phyloP scores from a whole-genome alignment of 768 basidiomycete genomes.

The Mrakia frigida region DNA sequence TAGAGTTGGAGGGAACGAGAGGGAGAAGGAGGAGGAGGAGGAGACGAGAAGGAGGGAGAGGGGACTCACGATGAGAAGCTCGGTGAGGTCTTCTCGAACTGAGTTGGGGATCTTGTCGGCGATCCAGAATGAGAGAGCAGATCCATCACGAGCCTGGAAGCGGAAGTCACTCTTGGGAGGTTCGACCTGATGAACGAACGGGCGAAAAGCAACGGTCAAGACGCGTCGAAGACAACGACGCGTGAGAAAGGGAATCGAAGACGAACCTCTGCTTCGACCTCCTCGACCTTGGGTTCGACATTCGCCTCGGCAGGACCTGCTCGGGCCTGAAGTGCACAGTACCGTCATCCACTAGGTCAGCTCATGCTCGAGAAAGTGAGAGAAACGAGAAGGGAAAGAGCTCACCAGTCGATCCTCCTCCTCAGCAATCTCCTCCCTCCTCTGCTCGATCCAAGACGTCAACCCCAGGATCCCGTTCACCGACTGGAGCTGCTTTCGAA shows the following conservation, averaged over 20 bases:
- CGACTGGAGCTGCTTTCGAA: not conserved
- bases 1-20: not conserved
- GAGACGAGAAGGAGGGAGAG: not conserved
- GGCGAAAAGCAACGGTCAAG: not conserved
- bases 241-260: no score
- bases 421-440: not conserved
- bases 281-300: not conserved
- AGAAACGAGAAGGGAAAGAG: not conserved
- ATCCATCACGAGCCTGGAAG: not conserved
- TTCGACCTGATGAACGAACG: not conserved
- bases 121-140: conserved; percentile 1
- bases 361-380: no score
- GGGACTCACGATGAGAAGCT: conserved; percentile 9
- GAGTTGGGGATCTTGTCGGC: not conserved
- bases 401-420: not conserved
- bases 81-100: not conserved
- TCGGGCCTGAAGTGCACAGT: no score
- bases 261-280: not conserved
- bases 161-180: not conserved
- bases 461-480: not conserved
- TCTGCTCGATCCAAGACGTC: not conserved
- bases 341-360: no score
- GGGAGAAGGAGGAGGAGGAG: not conserved
- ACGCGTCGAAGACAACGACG: no score
- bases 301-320: no score